Conservation (phyloP, 75 land plant species). For the Chamaecyparis obtusa region DNA sequence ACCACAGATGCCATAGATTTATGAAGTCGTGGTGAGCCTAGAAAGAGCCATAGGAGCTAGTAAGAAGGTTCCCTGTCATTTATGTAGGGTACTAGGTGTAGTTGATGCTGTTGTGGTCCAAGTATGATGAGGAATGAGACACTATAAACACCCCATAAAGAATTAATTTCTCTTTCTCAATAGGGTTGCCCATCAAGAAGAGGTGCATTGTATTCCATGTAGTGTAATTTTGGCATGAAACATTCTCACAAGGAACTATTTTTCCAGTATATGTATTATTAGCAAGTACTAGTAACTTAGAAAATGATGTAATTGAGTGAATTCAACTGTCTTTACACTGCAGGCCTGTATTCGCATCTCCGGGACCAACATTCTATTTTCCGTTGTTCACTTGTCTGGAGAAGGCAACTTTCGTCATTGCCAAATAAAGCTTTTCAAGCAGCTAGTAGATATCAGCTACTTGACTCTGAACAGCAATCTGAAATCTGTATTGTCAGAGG, state of each 20-base stretch:
- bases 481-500: not conserved
- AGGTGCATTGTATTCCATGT: not conserved
- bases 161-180: not conserved
- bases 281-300: not conserved
- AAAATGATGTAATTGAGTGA: not conserved
- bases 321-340: not conserved
- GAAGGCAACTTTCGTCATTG: constrained; percentile 1
- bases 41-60: not conserved
- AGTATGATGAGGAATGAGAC: not conserved
- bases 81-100: not conserved
- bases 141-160: not conserved
- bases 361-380: not conserved
- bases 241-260: not conserved
- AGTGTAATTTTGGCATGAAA: not conserved
- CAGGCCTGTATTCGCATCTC: not conserved
- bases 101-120: not conserved
- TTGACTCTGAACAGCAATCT: constrained; percentile 1
- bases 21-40: not conserved
- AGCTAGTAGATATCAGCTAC: not conserved
- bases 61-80: not conserved
- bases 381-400: not conserved
- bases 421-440: constrained; percentile 1
- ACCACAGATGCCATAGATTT: not conserved
- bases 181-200: not conserved
- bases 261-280: not conserved